Percentiles rank a stretch among this genome's conserved stretches.
Evolutionary conservation across 768 basidiomycete species (phyloP).

Genomic region (Boletus subcaerulescens): DNA sequence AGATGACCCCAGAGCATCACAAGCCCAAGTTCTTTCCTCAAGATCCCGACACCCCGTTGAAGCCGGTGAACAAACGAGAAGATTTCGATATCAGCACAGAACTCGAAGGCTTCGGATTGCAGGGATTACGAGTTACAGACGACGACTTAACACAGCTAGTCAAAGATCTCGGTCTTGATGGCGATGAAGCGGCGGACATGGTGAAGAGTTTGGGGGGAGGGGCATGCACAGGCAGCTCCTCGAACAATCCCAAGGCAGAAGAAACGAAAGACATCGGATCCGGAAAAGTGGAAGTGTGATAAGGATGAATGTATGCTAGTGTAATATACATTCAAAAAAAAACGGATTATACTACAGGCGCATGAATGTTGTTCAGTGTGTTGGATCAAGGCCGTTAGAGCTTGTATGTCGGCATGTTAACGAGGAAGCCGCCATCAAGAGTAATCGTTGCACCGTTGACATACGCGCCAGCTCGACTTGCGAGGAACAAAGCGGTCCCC

Average conservation of each 20-base stretch:
- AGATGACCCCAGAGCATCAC: slow-evolving; percentile 80
- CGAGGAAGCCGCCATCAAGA: slow-evolving; percentile 58
- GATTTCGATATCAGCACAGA: slow-evolving; percentile 66
- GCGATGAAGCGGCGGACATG: slow-evolving; percentile 73
- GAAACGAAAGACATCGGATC: slow-evolving; percentile 1
- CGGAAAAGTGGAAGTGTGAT: neutral
- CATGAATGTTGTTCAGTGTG: neutral
- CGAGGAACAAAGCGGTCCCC: slow-evolving; percentile 59
- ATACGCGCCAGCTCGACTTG: slow-evolving; percentile 57
- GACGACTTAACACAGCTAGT: slow-evolving; percentile 71
- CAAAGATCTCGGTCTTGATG: slow-evolving; percentile 71
- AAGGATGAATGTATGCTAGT: neutral
- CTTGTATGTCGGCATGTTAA: slow-evolving; percentile 36
- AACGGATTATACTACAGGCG: neutral
- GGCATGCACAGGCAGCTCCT: slow-evolving; percentile 8
- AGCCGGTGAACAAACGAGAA: slow-evolving; percentile 56
- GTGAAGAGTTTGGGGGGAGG: slow-evolving; percentile 56
- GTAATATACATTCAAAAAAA: slow-evolving; percentile 6
- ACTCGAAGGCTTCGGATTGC: slow-evolving; percentile 66
- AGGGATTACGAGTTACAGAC: slow-evolving; percentile 74
- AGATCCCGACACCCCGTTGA: slow-evolving; percentile 43
- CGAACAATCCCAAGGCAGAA: slow-evolving; percentile 8
- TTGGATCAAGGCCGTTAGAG: slow-evolving; percentile 20
- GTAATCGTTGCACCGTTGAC: slow-evolving; percentile 63
- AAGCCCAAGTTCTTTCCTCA: slow-evolving; percentile 52